Base-by-base conservation (phyloP, 257 asterid species). In the Mitragyna speciosa region DNA sequence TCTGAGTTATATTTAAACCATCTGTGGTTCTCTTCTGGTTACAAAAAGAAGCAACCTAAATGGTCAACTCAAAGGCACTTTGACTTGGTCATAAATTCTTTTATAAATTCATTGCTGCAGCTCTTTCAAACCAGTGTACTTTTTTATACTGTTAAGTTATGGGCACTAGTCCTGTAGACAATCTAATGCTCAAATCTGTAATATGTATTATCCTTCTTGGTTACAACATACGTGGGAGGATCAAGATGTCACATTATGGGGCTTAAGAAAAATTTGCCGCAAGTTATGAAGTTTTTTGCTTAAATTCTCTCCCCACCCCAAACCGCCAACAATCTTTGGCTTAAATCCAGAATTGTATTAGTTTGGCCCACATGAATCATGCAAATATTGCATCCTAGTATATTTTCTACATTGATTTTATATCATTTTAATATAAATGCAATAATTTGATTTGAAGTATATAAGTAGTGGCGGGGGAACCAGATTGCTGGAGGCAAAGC, bases 401-500 rank as follows among this genome's bases (percentile, higher is more conserved):
- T n/a, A n/a, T n/a, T n/a, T n/a, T n/a, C n/a, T n/a, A n/a, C n/a
- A n/a, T n/a, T n/a, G n/a, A n/a, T n/a, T n/a, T n/a, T n/a, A n/a
- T n/a, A n/a, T n/a, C n/a, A n/a, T n/a, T n/a, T n/a, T n/a, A n/a
- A n/a, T n/a, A n/a, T n/a, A n/a, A n/a, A n/a, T n/a, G n/a, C n/a
- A n/a, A n/a, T n/a, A n/a, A n/a, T n/a, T n/a, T n/a, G n/a, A n/a
- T n/a, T n/a, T n/a, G n/a, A n/a, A n/a, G n/a, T n/a, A n/a, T n/a
- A n/a, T n/a, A n/a, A n/a, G n/a, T n/a, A n/a, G n/a, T n/a, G n/a
- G n/a, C n/a, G n/a, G n/a, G n/a, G n/a, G n/a, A n/a, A n/a, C n/a
- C 84, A 98, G 99, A 83, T 94, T 90, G 47, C 99, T 97, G 28
- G 99, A 97, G 47, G 99, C 96, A 65, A 98, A 91, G 79, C 97